Percentiles rank a stretch among this genome's conserved stretches.
Evolutionary conservation across 2,329 filamentous ascomycete genomes (phyloP).

Genomic region (Monilinia laxa): DNA sequence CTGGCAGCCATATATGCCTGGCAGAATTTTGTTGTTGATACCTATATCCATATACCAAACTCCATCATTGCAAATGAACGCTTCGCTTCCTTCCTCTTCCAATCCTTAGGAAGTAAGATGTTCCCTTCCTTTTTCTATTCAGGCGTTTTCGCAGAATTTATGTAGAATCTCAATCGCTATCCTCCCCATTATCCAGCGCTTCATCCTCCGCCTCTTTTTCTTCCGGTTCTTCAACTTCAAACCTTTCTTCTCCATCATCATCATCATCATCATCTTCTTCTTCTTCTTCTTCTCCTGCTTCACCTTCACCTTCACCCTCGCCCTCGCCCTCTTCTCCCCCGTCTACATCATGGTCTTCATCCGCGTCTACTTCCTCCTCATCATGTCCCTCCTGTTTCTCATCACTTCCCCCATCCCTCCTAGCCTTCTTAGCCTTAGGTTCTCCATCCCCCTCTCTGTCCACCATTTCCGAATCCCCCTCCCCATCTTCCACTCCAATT

Average conservation of each 20-base stretch:
- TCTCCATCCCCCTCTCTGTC: constrained; percentile 34
- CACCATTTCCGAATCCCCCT: constrained; percentile 42
- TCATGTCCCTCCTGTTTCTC: constrained; percentile 2
- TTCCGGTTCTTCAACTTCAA: constrained; percentile 54
- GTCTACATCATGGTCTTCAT: constrained; percentile 44
- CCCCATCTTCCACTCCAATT: constrained; percentile 43
- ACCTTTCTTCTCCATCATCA: constrained; percentile 55
- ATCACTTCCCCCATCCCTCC: constrained; percentile 46
- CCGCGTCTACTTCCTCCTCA: constrained; percentile 49
- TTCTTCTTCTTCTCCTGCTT: constrained; percentile 54
- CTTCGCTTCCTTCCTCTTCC: constrained; percentile 1
- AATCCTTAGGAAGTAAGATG: constrained; percentile 1
- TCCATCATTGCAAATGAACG: constrained; percentile 18
- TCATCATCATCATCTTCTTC: no score
- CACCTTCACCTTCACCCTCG: constrained; percentile 49
- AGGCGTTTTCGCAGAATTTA: not conserved
- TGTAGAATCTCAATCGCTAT: constrained; percentile 41
- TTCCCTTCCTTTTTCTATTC: not conserved
- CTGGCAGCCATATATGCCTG: not conserved
- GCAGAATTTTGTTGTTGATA: constrained; percentile 12
- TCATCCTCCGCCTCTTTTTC: constrained; percentile 53
- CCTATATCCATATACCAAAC: constrained; percentile 18
- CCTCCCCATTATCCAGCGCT: constrained; percentile 59
- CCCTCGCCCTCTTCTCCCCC: constrained; percentile 44
- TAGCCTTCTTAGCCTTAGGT: constrained; percentile 22